Evolutionary conservation across 208 protist species (phyloP), one percentile per base, ranked within the genome.

Genomic region (Lotmaria passim): DNA sequence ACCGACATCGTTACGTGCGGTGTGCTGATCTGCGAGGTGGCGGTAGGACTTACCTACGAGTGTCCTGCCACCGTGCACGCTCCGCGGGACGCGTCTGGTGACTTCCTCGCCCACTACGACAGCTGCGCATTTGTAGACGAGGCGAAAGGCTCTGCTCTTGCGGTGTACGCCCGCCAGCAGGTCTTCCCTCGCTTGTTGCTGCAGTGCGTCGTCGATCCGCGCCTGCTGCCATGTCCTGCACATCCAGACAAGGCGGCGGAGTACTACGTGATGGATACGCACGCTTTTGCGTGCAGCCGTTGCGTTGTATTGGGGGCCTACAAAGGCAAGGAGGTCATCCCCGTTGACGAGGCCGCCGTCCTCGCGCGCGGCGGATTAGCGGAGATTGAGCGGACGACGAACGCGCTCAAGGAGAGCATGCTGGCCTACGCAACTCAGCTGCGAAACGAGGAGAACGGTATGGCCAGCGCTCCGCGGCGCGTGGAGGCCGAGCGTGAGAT

Each of bases 1-100:
- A 61, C 39, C 7, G 46, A 75, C n/a, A 60, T 50, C 21, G 61
- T 72, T 24, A 62, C 77, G 26, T 87, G 82, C 38, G 59, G 74
- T 24, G 38, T 91, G 33, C 79, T 94, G 21, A 55, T 94, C 17
- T 94, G 89, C 48, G 89, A 94, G 30, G 85, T 94, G 14, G 78
- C 89, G 11, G 72, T 90, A 36, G 89, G 89, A 0, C 69, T 46
- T 31, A 68, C 59, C 24, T 83, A 79, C 62, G 68, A 61, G 2
- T 75, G 68, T 46, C 64, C 73, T 17, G 17, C 62, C 30, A 34
- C 41, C 8, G 48, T 62, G 43, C 81, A 77, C 31, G 69, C 63
- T 12, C 72, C 81, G 17, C 66, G 60, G 7, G 67, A 77, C 24
- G 58, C 57, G 19, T 81, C 77, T 0, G 26, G 44, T 15, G 71